Evolutionary conservation across 805 yeast species (phyloP).

Genomic region (Ogataea salicorniae): DNA sequence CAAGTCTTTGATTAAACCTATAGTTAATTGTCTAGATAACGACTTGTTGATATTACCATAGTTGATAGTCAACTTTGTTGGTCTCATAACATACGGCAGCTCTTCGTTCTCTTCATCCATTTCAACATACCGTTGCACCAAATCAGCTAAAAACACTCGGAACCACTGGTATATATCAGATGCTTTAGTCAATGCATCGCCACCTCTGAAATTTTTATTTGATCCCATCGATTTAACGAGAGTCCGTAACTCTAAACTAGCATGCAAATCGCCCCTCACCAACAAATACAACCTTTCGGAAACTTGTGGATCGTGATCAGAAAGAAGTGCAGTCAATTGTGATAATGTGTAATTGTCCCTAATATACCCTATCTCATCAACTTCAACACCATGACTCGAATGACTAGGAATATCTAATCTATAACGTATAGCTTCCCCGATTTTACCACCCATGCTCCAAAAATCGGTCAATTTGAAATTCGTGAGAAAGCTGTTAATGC

Average conservation of each 20-base stretch:
- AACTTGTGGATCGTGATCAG: constrained; percentile 40
- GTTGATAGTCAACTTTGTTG: constrained; percentile 48
- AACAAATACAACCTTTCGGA: constrained; percentile 55
- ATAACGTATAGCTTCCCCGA: constrained; percentile 57
- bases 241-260: constrained; percentile 53
- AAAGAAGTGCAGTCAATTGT: constrained; percentile 28
- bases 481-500: constrained; percentile 49
- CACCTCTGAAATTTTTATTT: constrained; percentile 67
- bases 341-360: constrained; percentile 41
- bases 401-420: constrained; percentile 44
- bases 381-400: not conserved
- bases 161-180: constrained; percentile 74
- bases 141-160: constrained; percentile 75
- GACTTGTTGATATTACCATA: constrained; percentile 23
- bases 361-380: constrained; percentile 39
- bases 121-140: constrained; percentile 66
- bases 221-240: constrained; percentile 85
- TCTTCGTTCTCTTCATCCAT: constrained; percentile 56
- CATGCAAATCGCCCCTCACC: constrained; percentile 56
- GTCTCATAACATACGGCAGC: constrained; percentile 36
- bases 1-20: constrained; percentile 34
- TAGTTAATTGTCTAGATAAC: constrained; percentile 38
- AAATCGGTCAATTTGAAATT: constrained; percentile 66
- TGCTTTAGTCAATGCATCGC: constrained; percentile 43
- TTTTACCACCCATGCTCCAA: constrained; percentile 89